Evolutionary conservation across 495 filamentous ascomycete genomes (phyloP).

Genomic region (Amphirosellinia nigrospora): DNA sequence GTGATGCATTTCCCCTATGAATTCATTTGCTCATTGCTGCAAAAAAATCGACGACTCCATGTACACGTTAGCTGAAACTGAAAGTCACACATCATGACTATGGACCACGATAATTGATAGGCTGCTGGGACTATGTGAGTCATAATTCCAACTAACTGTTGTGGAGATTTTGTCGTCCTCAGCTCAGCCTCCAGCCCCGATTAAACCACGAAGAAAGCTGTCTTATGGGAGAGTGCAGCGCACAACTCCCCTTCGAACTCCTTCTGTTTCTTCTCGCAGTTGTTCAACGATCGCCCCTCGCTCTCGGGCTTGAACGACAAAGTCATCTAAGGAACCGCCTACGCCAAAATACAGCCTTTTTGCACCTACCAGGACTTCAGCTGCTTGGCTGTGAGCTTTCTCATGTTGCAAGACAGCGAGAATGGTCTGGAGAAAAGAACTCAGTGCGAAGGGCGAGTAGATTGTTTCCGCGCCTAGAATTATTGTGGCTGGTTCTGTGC

Average conservation of each 20-base stretch:
- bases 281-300: slow-evolving; percentile 62
- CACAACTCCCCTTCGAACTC: slow-evolving; percentile 62
- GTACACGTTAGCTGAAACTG: not conserved
- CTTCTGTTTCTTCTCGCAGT: slow-evolving; percentile 67
- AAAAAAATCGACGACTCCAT: not conserved
- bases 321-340: slow-evolving; percentile 90
- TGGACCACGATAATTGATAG: not conserved
- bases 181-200: no score
- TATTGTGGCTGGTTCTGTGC: slow-evolving; percentile 46
- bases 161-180: not conserved
- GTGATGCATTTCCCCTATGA: no score
- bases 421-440: slow-evolving; percentile 75
- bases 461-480: slow-evolving; percentile 93
- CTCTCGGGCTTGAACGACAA: slow-evolving; percentile 66
- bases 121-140: not conserved
- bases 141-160: not conserved
- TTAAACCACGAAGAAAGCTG: not conserved
- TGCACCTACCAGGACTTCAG: slow-evolving; percentile 80
- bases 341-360: slow-evolving; percentile 98
- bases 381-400: slow-evolving; percentile 44
- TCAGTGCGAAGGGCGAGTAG: slow-evolving; percentile 80
- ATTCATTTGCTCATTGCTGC: not conserved
- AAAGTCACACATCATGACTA: not conserved
- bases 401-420: slow-evolving; percentile 65
- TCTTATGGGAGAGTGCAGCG: slow-evolving; percentile 42